phyloP scores from a whole-genome alignment of 2,329 filamentous ascomycete genomes.

The Cladophialophora exuberans region DNA sequence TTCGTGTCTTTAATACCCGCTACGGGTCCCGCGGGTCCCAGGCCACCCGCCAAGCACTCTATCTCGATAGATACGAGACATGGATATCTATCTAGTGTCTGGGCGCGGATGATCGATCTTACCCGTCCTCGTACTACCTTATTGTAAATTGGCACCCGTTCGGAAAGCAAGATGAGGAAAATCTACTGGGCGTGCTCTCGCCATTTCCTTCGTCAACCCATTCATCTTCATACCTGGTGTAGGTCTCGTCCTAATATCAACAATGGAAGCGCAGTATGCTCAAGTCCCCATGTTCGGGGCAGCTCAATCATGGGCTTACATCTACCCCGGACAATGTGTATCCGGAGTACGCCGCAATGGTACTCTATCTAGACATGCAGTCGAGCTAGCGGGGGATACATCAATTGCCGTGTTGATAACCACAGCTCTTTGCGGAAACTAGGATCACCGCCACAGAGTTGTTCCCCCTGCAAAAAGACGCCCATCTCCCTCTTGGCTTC shows the following conservation, averaged over 20 bases:
- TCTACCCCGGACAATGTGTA: background rate
- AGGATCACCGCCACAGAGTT: background rate
- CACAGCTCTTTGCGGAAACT: background rate
- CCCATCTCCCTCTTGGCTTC: background rate
- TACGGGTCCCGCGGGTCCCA: too few relatives aligned
- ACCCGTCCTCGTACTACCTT: background rate
- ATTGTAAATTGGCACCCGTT: background rate
- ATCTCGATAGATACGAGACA: too few relatives aligned
- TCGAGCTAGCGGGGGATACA: background rate
- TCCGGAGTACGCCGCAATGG: background rate
- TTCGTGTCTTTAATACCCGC: too few relatives aligned
- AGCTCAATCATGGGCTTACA: background rate
- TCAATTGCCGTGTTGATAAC: background rate
- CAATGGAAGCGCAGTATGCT: background rate
- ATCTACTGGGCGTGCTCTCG: background rate
- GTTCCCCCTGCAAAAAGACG: background rate
- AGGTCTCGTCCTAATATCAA: background rate
- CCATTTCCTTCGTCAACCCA: background rate
- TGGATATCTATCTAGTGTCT: background rate
- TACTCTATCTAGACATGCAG: background rate
- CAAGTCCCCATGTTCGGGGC: background rate
- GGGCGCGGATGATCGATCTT: background rate
- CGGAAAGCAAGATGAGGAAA: background rate
- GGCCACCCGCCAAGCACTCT: too few relatives aligned
- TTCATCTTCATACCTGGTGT: background rate